Evolutionary conservation across 202 grass and related monocot genomes (phyloP), one percentile per base, ranked within the genome.

Genomic region (Saccharum hybrid): DNA sequence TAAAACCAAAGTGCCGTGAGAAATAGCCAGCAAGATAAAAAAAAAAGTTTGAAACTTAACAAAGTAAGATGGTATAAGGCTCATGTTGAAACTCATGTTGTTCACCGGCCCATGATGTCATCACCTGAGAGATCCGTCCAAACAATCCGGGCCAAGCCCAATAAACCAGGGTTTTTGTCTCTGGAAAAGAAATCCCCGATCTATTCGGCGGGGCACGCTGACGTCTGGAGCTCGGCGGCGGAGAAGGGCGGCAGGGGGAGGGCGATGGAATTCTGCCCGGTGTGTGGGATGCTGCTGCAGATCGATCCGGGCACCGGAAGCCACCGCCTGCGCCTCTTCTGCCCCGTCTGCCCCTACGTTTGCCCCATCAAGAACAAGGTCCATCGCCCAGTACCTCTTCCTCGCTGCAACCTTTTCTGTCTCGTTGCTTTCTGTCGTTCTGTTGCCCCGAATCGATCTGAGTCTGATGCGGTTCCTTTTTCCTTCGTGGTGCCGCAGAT

Each of bases 191-290:
- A 14, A 42, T 26, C 68, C 21, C 19, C 26, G 11, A 19, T 71
- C 23, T 1, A 49, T 49, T 72, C 42, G 68, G 68, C 68, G 42
- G 68, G 41, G 68, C 68, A 31, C 69, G 13, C 2, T 1, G 69
- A 72, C 23, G 26, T 51, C 71, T 19, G 45, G 3, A 11, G 71
- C 23, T 26, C 67, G 67, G 39, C 45, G 71, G 46, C 71, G 31
- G 31, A 10, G 71, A 34, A 30, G 9, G 15, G 77, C 71, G 64
- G 71, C 43, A 28, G 37, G 1, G 15, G 54, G 4, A 45, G 66
- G 66, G 68, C 83, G 74, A 97, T 97, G 94, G 92, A 94, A 18
- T 97, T 97, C 90, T 94, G 92, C 70, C 84, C 94, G 49, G 60
- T 31, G 26, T 97, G 94, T 31, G 92, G 86, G 66, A 83, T 89